These are phyloP conservation scores for Hanseniaspora guilliermondii DNA, from an alignment of 805 yeast species.

Conservation along the genomic window DNA sequence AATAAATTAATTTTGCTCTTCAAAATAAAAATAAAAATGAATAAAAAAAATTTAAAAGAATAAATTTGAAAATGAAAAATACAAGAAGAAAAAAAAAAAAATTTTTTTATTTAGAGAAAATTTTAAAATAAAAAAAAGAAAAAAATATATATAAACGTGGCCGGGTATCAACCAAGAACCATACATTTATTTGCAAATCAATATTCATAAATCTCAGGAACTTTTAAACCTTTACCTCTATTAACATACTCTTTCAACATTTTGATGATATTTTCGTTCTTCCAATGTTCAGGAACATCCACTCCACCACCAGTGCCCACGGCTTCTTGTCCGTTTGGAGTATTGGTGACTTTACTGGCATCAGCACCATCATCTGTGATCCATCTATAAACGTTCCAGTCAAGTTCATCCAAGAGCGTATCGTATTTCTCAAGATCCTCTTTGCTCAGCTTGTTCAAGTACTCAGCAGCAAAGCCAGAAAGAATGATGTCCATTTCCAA, in stretches of 20 bases:
- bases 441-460: constrained; percentile 44
- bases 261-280: constrained; percentile 48
- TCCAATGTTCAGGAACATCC: constrained; percentile 70
- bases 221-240: constrained; percentile 61
- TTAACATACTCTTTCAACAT: constrained; percentile 56
- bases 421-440: constrained; percentile 79
- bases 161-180: background rate
- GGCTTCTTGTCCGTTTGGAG: constrained; percentile 12
- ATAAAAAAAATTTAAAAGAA: background rate
- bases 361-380: constrained; percentile 41
- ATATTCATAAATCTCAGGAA: constrained; percentile 54
- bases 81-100: background rate
- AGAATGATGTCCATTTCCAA: constrained; percentile 81
- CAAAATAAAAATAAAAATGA: no score
- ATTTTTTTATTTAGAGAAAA: background rate
- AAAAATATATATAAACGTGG: background rate
- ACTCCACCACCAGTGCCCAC: constrained; percentile 14
- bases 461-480: constrained; percentile 71
- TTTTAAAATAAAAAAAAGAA: background rate
- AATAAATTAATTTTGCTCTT: no score
- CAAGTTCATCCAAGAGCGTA: constrained; percentile 75
- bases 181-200: background rate
- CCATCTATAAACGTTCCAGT: constrained; percentile 99
- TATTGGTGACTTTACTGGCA: constrained; percentile 10
- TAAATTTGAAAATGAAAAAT: background rate